Evolutionary conservation across 2,329 filamentous ascomycete species (phyloP), one percentile per base, ranked within the genome.

Genomic region (Diaporthe ilicicola): DNA sequence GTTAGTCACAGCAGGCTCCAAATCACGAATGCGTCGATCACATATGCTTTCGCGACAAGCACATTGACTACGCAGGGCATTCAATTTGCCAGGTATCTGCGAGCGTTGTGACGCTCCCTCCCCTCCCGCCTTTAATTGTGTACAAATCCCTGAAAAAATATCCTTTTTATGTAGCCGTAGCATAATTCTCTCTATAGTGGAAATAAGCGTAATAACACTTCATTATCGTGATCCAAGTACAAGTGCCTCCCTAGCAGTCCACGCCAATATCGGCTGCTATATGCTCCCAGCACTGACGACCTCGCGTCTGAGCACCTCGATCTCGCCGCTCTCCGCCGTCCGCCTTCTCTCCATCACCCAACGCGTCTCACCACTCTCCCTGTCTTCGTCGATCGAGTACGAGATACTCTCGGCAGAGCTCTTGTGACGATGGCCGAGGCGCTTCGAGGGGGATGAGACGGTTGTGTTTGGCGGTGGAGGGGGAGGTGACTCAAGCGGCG

Each of bases 261-360:
- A 22, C 17, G 37, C 12, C n/a, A 37, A 10, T n/a, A 22, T 9
- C 7, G 24, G 46, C 19, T 68, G 15, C 72, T 77, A 85, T 71
- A 87, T 88, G 69, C 82, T 82, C 8, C 85, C 84, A 4, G 89
- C 88, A 73, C 88, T 86, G 15, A 93, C 86, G 70, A 93, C 83
- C 78, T 92, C 89, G 69, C 91, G 83, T 42, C 88, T 90, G 2
- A 92, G 80, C n/a, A 93, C 80, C 76, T 92, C 89, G 70, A 91
- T 81, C 78, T 92, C 86, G 0, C 91, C 91, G 70, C 83, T 87
- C 76, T 93, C 91, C 1, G 85, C 89, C 3, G 90, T 92, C 44
- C 92, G 83, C 66, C 91, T 84, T 44, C 91, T 82, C 79, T 94
- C 92, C 74, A 94, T 82, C 9, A 94, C 88, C 92, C 92, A 94